These are phyloP conservation scores for Toxoplasma gondii DNA, from an alignment of 169 alveolate genomes.

Conservation along the genomic window DNA sequence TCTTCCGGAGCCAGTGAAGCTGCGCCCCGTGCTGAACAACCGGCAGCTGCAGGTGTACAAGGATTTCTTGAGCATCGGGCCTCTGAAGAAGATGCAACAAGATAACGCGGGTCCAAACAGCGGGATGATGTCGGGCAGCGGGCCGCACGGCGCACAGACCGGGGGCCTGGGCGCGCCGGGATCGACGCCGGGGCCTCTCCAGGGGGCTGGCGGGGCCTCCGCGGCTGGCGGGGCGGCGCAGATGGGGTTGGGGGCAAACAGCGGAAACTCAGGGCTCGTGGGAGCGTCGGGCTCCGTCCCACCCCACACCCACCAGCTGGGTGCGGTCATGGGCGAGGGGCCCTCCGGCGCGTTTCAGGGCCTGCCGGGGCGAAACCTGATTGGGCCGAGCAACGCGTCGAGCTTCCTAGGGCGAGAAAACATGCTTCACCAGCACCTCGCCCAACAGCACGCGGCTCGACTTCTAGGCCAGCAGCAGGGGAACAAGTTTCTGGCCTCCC, in stretches of 20 bases:
- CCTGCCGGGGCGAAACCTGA: neutral
- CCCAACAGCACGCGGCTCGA: neutral
- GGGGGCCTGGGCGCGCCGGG: neutral
- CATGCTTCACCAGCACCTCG: neutral
- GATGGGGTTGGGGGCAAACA: neutral
- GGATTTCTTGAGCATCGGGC: slow-evolving; percentile 73
- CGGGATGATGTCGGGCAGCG: neutral
- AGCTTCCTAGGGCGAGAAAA: neutral
- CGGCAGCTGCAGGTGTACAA: slow-evolving; percentile 73
- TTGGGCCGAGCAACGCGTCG: neutral
- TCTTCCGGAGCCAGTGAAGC: slow-evolving; percentile 50
- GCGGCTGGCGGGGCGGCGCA: neutral
- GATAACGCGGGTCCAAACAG: neutral
- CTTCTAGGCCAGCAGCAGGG: slow-evolving; percentile 1
- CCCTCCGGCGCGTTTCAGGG: neutral
- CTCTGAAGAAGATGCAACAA: slow-evolving; percentile 68
- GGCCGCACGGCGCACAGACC: neutral
- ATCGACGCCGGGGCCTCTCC: neutral
- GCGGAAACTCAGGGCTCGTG: slow-evolving; percentile 21
- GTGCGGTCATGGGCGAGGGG: neutral
- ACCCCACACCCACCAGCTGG: neutral
- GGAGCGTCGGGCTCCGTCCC: neutral
- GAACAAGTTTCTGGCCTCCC: neutral
- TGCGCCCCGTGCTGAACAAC: slow-evolving; percentile 1
- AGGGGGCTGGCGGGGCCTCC: neutral